A percentile compares a stretch with the other conserved stretches of the same genome.
These are phyloP conservation scores for Gnomoniopsis smithogilvyi DNA, from an alignment of 2,329 filamentous ascomycete species.

Conservation along the genomic window DNA sequence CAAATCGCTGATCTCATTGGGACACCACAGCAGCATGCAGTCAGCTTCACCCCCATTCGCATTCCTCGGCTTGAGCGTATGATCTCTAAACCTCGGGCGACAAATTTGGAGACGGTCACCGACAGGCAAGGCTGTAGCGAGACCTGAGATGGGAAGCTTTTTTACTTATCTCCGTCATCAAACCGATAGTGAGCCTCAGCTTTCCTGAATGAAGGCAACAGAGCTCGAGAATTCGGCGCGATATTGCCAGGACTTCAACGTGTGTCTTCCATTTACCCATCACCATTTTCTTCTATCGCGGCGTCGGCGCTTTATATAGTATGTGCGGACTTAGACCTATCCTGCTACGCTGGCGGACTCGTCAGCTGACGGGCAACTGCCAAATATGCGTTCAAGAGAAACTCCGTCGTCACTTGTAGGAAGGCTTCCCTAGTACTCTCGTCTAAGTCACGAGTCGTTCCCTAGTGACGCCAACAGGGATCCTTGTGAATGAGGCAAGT, in stretches of 20 bases:
- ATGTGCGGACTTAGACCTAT: too few relatives aligned
- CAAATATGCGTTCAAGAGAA: neutral
- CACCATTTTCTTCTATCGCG: neutral
- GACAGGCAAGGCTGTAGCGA: neutral
- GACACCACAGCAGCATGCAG: neutral
- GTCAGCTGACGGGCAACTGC: neutral
- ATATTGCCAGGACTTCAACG: neutral
- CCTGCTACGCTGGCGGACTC: neutral
- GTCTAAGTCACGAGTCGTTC: neutral
- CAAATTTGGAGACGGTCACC: neutral
- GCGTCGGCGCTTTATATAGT: neutral
- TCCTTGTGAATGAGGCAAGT: too few relatives aligned
- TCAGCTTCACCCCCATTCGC: neutral
- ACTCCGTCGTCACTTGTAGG: neutral
- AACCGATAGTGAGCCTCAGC: neutral
- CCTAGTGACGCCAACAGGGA: too few relatives aligned
- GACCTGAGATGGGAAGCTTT: neutral
- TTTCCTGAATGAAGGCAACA: neutral
- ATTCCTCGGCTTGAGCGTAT: neutral
- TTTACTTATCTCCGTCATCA: neutral
- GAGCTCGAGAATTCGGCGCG: neutral
- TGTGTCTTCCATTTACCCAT: neutral
- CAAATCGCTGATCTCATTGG: neutral
- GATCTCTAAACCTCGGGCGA: neutral
- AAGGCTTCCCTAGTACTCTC: too few relatives aligned